Percentiles rank a stretch among this genome's conserved stretches.
These are phyloP conservation scores for Paxillus ammoniavirescens DNA, from an alignment of 768 basidiomycete species.

Conservation along the genomic window DNA sequence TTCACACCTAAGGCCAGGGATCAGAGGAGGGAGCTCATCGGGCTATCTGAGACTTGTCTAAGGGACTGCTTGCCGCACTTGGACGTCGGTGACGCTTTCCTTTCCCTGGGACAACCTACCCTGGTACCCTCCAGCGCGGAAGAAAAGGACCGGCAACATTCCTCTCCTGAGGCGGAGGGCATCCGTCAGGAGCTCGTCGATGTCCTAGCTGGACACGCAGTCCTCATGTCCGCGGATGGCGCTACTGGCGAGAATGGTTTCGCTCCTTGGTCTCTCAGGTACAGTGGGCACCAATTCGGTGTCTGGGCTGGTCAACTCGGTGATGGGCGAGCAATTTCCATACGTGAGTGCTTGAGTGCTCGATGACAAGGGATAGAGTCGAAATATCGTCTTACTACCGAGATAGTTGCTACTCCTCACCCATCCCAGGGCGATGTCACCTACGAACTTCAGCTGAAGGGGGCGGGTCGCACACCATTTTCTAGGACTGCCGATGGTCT, in stretches of 20 bases:
- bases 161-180: conserved; percentile 33
- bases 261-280: conserved; percentile 81
- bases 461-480: conserved; percentile 92
- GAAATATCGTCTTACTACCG: conserved; percentile 6
- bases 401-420: conserved; percentile 74
- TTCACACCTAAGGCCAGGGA: conserved; percentile 51
- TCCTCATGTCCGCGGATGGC: conserved; percentile 47
- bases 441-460: conserved; percentile 93
- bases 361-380: neutral
- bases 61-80: conserved; percentile 80
- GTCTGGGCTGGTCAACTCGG: conserved; percentile 93
- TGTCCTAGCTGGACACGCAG: conserved; percentile 74
- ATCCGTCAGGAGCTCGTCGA: conserved; percentile 75
- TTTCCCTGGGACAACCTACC: conserved; percentile 58
- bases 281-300: conserved; percentile 91
- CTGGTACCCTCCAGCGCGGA: conserved; percentile 34
- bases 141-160: conserved; percentile 26
- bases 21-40: conserved; percentile 61
- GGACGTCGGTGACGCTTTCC: conserved; percentile 83
- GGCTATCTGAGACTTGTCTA: conserved; percentile 64
- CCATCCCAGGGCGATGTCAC: conserved; percentile 50
- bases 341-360: conserved; percentile 47
- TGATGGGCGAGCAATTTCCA: conserved; percentile 92
- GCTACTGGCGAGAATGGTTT: conserved; percentile 34
- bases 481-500: conserved; percentile 91